Evolutionary conservation across 108 stramenopile species (phyloP).

Genomic region (Cylindrotheca fusiformis): DNA sequence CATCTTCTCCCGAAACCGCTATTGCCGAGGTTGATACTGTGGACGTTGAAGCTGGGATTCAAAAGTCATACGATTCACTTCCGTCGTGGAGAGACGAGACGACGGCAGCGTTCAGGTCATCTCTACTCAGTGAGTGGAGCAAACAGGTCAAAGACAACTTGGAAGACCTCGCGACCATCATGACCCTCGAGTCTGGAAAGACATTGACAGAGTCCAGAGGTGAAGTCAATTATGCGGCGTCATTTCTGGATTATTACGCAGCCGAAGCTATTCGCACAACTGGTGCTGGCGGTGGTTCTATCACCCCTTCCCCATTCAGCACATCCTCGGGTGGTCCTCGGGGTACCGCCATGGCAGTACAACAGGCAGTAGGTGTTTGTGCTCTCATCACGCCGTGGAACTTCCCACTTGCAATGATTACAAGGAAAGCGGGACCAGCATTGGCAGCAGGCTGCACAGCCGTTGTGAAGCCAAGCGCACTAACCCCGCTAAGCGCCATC

Average conservation of each 20-base stretch:
- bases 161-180: slow-evolving; percentile 67
- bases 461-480: slow-evolving; percentile 89
- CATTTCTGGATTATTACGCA: slow-evolving; percentile 89
- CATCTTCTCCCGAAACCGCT: slow-evolving; percentile 10
- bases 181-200: slow-evolving; percentile 96
- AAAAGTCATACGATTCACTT: slow-evolving; percentile 23
- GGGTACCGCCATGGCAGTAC: slow-evolving; percentile 67
- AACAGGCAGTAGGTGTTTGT: slow-evolving; percentile 88
- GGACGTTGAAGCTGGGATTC: slow-evolving; percentile 4
- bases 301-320: slow-evolving; percentile 64
- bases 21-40: slow-evolving; percentile 9
- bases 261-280: slow-evolving; percentile 81
- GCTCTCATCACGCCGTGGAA: slow-evolving; percentile 89
- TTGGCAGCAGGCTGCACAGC: slow-evolving; percentile 88
- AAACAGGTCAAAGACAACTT: slow-evolving; percentile 44
- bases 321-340: slow-evolving; percentile 38
- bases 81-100: slow-evolving; percentile 58
- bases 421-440: slow-evolving; percentile 91
- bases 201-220: slow-evolving; percentile 84
- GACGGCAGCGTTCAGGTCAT: slow-evolving; percentile 53
- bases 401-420: slow-evolving; percentile 96
- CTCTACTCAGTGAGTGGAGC: slow-evolving; percentile 50
- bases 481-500: slow-evolving; percentile 86
- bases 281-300: slow-evolving; percentile 66
- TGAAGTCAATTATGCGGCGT: slow-evolving; percentile 82